phyloP scores from a whole-genome alignment of 768 basidiomycete species.

The Mycena vulgaris region DNA sequence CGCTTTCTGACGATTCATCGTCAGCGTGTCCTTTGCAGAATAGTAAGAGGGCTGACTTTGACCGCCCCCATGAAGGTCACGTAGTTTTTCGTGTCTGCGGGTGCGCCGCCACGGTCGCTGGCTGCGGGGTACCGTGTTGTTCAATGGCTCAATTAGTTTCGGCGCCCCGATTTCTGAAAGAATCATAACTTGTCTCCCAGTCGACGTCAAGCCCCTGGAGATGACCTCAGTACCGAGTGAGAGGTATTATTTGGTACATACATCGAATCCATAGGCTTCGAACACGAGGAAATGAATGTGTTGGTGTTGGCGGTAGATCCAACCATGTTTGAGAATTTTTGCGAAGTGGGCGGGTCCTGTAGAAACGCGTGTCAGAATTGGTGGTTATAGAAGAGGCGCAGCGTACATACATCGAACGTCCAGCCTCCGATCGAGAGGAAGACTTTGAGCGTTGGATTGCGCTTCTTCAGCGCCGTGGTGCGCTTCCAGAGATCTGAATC shows the following conservation, averaged over 20 bases:
- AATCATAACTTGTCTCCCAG: slow-evolving; percentile 3
- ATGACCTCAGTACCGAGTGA: neutral
- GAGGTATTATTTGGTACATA: neutral
- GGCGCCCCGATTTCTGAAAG: too few species aligned
- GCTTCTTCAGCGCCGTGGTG: slow-evolving; percentile 18
- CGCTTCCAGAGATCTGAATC: slow-evolving; percentile 23
- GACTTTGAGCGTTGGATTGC: slow-evolving; percentile 20
- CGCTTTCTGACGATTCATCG: slow-evolving; percentile 14
- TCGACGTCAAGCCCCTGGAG: slow-evolving; percentile 22
- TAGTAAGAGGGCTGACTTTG: neutral
- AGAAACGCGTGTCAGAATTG: neutral
- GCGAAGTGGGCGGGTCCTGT: slow-evolving; percentile 11
- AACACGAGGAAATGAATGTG: slow-evolving; percentile 19
- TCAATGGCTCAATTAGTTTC: too few species aligned
- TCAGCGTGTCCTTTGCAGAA: neutral
- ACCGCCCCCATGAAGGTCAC: slow-evolving; percentile 42
- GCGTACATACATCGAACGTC: slow-evolving; percentile 27
- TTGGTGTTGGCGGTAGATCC: slow-evolving; percentile 15
- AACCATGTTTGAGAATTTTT: slow-evolving; percentile 21
- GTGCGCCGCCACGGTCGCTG: slow-evolving; percentile 41
- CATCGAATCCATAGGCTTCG: slow-evolving; percentile 20
- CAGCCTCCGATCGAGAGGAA: slow-evolving; percentile 31
- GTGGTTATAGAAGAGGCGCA: neutral
- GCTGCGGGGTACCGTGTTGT: slow-evolving; percentile 16
- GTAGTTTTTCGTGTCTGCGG: slow-evolving; percentile 43